These are phyloP conservation scores for Exophiala spinifera DNA, from an alignment of 2,329 filamentous ascomycete species.

Conservation along the genomic window DNA sequence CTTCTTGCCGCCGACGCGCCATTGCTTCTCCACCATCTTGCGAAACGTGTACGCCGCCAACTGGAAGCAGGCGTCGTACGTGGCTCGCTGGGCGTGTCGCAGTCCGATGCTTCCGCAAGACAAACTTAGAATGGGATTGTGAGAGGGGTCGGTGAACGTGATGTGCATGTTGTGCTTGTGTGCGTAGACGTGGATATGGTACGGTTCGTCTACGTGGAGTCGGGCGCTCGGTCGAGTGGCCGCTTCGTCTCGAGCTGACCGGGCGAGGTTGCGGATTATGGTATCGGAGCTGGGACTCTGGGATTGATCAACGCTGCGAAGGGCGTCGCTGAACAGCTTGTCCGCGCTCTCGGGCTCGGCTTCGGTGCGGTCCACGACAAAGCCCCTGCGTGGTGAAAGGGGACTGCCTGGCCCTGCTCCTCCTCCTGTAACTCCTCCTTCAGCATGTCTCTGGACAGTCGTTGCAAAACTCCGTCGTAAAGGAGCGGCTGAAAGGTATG, in stretches of 20 bases:
- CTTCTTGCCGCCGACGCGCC: constrained; percentile 69
- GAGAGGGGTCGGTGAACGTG: constrained; percentile 79
- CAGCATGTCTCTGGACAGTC: not conserved
- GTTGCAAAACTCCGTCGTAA: constrained; percentile 12
- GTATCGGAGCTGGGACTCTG: no score
- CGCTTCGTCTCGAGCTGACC: constrained; percentile 18
- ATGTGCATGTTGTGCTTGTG: constrained; percentile 95
- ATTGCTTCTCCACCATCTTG: constrained; percentile 76
- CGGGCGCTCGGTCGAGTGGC: constrained; percentile 10
- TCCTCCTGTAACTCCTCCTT: no score
- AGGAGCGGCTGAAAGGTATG: constrained; percentile 6
- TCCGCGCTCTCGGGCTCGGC: constrained; percentile 1
- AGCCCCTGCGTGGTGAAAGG: constrained; percentile 13
- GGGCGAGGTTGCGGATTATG: constrained; percentile 9
- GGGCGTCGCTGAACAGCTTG: constrained; percentile 8
- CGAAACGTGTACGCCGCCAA: constrained; percentile 78
- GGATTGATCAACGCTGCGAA: not conserved
- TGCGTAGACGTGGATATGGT: constrained; percentile 82
- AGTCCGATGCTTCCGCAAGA: constrained; percentile 90
- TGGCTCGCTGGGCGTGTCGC: constrained; percentile 71
- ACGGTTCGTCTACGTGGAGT: constrained; percentile 53
- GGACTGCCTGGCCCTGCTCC: not conserved
- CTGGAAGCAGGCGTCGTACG: constrained; percentile 91
- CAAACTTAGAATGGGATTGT: constrained; percentile 73
- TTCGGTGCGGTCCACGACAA: constrained; percentile 8